Percentiles rank a stretch among this genome's conserved stretches.
Conservation (phyloP, 2,329 filamentous ascomycete genomes). For the Neophaeococcomyces mojaviensis region DNA sequence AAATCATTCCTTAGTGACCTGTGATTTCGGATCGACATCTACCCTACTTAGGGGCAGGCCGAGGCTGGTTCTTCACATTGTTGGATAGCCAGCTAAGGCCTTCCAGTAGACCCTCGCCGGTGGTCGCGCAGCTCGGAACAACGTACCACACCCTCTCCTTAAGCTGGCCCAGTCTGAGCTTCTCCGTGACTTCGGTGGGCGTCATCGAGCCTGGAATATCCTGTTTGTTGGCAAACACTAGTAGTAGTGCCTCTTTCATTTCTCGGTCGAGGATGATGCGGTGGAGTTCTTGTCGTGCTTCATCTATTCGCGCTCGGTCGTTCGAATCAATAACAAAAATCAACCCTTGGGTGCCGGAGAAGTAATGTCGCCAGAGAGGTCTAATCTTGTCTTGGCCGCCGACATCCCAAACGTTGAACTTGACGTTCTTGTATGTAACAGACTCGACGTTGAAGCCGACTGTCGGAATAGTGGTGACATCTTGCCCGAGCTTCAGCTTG, state of each 20-base stretch:
- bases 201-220: constrained; percentile 79
- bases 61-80: constrained; percentile 60
- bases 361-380: constrained; percentile 99
- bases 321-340: constrained; percentile 99
- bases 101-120: constrained; percentile 72
- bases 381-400: constrained; percentile 99
- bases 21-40: background rate
- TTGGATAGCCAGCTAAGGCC: constrained; percentile 75
- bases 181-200: constrained; percentile 70
- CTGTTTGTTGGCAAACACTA: constrained; percentile 99
- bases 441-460: constrained; percentile 99
- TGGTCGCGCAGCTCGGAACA: constrained; percentile 73
- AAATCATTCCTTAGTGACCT: background rate
- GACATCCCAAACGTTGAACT: constrained; percentile 99
- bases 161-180: constrained; percentile 65
- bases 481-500: constrained; percentile 97
- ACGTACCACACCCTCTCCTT: constrained; percentile 83
- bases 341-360: constrained; percentile 98
- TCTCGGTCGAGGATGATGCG: constrained; percentile 99
- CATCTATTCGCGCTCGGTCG: constrained; percentile 94
- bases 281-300: constrained; percentile 92
- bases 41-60: constrained; percentile 13
- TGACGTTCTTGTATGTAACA: constrained; percentile 99
- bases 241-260: constrained; percentile 89
- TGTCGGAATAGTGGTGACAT: constrained; percentile 95